Base-by-base conservation (phyloP, 2,329 filamentous ascomycete genomes). In the Trichoderma sp. region DNA sequence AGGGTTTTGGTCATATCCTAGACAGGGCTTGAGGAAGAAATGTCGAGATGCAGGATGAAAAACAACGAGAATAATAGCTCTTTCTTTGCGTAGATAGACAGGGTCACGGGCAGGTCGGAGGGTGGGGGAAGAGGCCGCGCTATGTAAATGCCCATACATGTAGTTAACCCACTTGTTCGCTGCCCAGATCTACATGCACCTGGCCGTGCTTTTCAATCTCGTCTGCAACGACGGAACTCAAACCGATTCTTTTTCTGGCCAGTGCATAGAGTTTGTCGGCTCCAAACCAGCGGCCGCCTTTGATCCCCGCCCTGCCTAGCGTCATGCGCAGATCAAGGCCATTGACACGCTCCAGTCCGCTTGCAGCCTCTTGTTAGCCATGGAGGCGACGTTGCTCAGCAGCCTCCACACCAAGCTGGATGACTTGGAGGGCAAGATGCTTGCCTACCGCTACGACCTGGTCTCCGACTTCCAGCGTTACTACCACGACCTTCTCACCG, bases 351-450 rank as follows among this genome's bases (percentile, higher is more conserved):
- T 75, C 76, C 76, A 77, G 75, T 76, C 76, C 76, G 75, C 74
- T 76, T 75, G 74, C 77, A 78, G 77, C 75, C 74, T 73, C 73
- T 71, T 76, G 77, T 76, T 77, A 84, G 76, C 76, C 76, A 82
- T 82, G 81, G 80, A 82, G 77, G 77, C 83, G 76, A 84, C 77
- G 75, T 83, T 89, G 74, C 82, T 87, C 74, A 82, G 84, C 71
- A 84, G 86, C 79, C 84, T 90, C 78, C 83, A 85, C 75, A 81
- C 80, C 76, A 87, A 86, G 83, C 86, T 88, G 74, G 81, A 80
- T 76, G 83, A 89, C 76, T 86, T 90, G 67, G 87, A 91, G 77
- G 81, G 83, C 78, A 87, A 86, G 78, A 87, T 91, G 76, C 84
- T 82, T 73, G 82, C 84, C 73, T 89, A 88, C 80, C 87, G 86